phyloP scores from a whole-genome alignment of 2,329 filamentous ascomycete species.

The Coniochaeta ligniaria region DNA sequence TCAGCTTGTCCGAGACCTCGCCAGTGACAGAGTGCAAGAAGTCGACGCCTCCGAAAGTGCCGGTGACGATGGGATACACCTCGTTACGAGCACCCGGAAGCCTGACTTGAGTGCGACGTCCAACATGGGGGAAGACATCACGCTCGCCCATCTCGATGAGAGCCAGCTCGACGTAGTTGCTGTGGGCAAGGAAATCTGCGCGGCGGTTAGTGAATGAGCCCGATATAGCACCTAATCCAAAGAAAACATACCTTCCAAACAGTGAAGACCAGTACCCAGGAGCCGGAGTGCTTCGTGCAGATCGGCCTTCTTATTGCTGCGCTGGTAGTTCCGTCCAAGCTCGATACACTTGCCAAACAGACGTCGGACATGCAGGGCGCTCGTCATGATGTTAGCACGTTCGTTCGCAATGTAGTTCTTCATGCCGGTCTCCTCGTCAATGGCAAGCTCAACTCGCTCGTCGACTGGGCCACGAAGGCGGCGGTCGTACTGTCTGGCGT shows the following conservation, averaged over 20 bases:
- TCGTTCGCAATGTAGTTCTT: constrained; percentile 97
- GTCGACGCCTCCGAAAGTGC: constrained; percentile 91
- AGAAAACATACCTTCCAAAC: constrained; percentile 58
- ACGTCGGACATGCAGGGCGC: constrained; percentile 66
- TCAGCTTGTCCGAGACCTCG: constrained; percentile 79
- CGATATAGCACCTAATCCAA: neutral
- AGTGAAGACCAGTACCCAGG: constrained; percentile 83
- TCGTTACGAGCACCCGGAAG: constrained; percentile 57
- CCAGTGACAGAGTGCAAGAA: constrained; percentile 83
- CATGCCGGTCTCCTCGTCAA: constrained; percentile 69
- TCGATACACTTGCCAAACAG: constrained; percentile 70
- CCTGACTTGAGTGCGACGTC: constrained; percentile 61
- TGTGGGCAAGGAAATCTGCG: constrained; percentile 81
- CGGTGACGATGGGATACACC: constrained; percentile 80
- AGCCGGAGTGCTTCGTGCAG: constrained; percentile 81
- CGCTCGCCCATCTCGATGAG: constrained; percentile 79
- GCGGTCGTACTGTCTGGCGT: constrained; percentile 74
- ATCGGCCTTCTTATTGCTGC: constrained; percentile 62
- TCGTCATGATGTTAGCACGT: constrained; percentile 69
- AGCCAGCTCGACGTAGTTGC: constrained; percentile 85
- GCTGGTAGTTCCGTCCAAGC: constrained; percentile 67
- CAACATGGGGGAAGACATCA: constrained; percentile 82
- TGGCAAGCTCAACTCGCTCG: constrained; percentile 67
- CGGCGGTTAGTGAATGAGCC: neutral
- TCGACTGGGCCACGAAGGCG: constrained; percentile 78